Evolutionary conservation across 768 basidiomycete species (phyloP).

Genomic region (Boletus rubescentipes): DNA sequence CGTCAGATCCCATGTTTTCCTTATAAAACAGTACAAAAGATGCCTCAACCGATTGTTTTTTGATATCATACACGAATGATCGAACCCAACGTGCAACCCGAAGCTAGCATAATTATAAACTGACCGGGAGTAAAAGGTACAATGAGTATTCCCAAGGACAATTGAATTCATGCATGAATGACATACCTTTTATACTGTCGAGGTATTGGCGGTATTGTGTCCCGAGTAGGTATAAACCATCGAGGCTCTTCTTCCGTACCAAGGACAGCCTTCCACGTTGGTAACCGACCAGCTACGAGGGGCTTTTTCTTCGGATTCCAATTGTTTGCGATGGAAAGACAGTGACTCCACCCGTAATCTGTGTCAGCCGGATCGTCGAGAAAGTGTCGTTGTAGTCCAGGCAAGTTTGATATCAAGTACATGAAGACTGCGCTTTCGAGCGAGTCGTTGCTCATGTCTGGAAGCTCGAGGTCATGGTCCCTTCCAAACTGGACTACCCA

Average conservation of each 20-base stretch:
- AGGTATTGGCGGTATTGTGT: neutral
- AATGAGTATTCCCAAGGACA: too few relatives aligned
- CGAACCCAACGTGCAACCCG: too few relatives aligned
- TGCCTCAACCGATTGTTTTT: too few relatives aligned
- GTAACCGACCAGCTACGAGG: neutral
- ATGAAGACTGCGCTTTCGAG: neutral
- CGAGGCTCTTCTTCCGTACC: neutral
- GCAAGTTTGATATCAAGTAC: neutral
- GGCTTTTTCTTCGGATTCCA: neutral
- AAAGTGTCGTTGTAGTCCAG: neutral
- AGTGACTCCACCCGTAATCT: neutral
- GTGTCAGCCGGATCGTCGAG: neutral
- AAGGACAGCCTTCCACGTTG: neutral
- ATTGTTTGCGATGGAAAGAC: neutral
- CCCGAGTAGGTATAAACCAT: neutral
- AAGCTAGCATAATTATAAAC: too few relatives aligned
- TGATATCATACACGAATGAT: too few relatives aligned
- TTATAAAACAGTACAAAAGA: too few relatives aligned
- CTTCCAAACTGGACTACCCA: neutral
- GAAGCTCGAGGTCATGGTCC: neutral
- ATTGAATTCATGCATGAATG: neutral
- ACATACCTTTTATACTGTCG: neutral
- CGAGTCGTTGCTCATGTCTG: neutral
- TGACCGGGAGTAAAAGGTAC: too few relatives aligned
- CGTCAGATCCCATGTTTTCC: too few relatives aligned